These are phyloP conservation scores for Stentor roeselii DNA, from an alignment of 73 alveolate species.

Conservation along the genomic window DNA sequence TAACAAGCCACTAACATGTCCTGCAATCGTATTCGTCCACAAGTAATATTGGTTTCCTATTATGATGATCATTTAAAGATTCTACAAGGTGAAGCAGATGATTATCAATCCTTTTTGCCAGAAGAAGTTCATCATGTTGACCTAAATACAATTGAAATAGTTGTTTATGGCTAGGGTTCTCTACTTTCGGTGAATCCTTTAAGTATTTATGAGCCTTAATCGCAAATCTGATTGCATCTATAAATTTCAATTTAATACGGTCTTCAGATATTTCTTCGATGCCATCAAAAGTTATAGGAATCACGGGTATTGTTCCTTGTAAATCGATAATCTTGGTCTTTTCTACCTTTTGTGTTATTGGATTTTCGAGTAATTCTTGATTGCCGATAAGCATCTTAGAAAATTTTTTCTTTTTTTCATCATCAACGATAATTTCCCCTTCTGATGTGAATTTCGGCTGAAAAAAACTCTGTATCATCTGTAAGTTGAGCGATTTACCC, in stretches of 20 bases:
- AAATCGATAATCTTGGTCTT: neutral
- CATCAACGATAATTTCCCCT: neutral
- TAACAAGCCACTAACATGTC: too few relatives aligned
- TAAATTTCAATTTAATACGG: neutral
- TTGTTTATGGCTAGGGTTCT: neutral
- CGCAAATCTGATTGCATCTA: neutral
- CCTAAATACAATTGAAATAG: neutral
- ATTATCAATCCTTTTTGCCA: neutral
- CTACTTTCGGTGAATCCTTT: neutral
- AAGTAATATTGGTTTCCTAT: neutral
- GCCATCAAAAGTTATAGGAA: too few relatives aligned
- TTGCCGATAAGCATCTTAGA: too few relatives aligned
- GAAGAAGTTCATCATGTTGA: neutral
- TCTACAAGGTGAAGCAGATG: neutral
- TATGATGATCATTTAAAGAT: neutral
- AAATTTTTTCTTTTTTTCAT: too few relatives aligned
- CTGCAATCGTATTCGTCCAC: neutral
- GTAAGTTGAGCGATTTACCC: conserved; percentile 1
- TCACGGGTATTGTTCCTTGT: neutral
- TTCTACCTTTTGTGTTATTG: neutral
- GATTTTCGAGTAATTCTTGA: neutral
- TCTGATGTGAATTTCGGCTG: neutral
- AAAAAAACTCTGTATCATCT: neutral
- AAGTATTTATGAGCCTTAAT: too few relatives aligned
- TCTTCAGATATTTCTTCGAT: neutral